A percentile compares a stretch with the other conserved stretches of the same genome.
Conservation (phyloP, 768 basidiomycete genomes). For the Boletales sp. region DNA sequence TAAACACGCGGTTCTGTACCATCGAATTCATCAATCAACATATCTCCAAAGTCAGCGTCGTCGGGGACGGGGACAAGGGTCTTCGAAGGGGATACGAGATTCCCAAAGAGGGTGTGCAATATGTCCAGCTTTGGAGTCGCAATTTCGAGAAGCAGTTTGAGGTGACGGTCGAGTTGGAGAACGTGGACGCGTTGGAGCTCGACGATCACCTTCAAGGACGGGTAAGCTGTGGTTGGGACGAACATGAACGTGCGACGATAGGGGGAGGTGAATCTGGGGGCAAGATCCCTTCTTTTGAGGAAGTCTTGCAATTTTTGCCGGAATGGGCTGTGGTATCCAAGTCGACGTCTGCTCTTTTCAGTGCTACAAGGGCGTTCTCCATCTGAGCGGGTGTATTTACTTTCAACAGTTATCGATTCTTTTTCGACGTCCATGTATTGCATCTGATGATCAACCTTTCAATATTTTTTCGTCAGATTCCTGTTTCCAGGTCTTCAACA, state of each 20-base stretch:
- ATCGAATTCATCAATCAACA: slow-evolving; percentile 51
- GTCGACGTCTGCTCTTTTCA: slow-evolving; percentile 53
- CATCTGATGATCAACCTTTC: neutral
- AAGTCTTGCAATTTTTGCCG: slow-evolving; percentile 60
- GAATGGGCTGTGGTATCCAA: slow-evolving; percentile 66
- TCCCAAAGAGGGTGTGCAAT: slow-evolving; percentile 32
- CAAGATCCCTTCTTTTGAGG: slow-evolving; percentile 68
- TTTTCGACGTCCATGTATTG: neutral
- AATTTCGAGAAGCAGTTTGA: slow-evolving; percentile 52
- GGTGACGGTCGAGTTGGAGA: slow-evolving; percentile 51
- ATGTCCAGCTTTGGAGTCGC: slow-evolving; percentile 58
- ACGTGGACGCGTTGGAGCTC: slow-evolving; percentile 4
- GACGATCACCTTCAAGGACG: slow-evolving; percentile 35
- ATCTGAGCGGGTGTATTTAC: slow-evolving; percentile 11
- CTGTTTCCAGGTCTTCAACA: no score
- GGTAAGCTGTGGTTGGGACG: slow-evolving; percentile 64
- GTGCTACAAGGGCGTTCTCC: slow-evolving; percentile 34
- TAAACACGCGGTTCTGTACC: slow-evolving; percentile 61
- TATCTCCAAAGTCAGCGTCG: slow-evolving; percentile 41
- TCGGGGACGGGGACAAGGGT: slow-evolving; percentile 30
- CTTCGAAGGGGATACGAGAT: slow-evolving; percentile 43
- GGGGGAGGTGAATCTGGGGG: slow-evolving; percentile 38
- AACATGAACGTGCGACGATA: slow-evolving; percentile 55
- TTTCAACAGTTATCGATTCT: neutral
- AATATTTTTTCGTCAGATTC: no score